Conservation (phyloP, 148 eudicot genomes). For the Chenopodium quinoa region DNA sequence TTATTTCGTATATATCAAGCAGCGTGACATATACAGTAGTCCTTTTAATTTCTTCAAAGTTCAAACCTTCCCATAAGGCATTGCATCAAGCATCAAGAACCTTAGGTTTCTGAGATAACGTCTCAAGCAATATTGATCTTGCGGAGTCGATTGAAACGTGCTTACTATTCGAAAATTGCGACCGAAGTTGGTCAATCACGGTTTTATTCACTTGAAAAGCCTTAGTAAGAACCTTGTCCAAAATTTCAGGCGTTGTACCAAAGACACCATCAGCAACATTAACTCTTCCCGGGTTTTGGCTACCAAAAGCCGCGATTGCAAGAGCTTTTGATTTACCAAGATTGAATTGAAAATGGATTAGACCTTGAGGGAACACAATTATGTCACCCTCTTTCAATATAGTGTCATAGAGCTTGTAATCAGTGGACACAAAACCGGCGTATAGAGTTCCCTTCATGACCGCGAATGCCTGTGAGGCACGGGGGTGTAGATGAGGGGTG, state of each 20-base stretch:
- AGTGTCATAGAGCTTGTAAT: constrained; percentile 14
- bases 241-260: constrained; percentile 14
- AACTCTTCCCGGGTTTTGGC: constrained; percentile 21
- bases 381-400: constrained; percentile 24
- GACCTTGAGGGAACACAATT: constrained; percentile 31
- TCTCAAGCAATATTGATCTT: background rate
- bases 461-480: constrained; percentile 19
- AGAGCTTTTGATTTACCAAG: constrained; percentile 10
- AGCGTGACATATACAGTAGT: too few species aligned
- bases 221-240: constrained; percentile 25
- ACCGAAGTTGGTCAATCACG: constrained; percentile 2
- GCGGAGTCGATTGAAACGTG: background rate
- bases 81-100: too few species aligned
- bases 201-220: constrained; percentile 19
- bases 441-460: constrained; percentile 23
- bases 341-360: constrained; percentile 28
- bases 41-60: too few species aligned
- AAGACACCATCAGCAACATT: constrained; percentile 15
- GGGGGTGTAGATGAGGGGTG: constrained; percentile 33
- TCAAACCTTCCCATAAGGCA: too few species aligned
- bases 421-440: constrained; percentile 20
- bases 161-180: background rate
- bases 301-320: constrained; percentile 27
- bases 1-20: too few species aligned
- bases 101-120: too few species aligned